These are phyloP conservation scores for Glebionis coronaria DNA, from an alignment of 129 eudicot genomes.

Conservation along the genomic window DNA sequence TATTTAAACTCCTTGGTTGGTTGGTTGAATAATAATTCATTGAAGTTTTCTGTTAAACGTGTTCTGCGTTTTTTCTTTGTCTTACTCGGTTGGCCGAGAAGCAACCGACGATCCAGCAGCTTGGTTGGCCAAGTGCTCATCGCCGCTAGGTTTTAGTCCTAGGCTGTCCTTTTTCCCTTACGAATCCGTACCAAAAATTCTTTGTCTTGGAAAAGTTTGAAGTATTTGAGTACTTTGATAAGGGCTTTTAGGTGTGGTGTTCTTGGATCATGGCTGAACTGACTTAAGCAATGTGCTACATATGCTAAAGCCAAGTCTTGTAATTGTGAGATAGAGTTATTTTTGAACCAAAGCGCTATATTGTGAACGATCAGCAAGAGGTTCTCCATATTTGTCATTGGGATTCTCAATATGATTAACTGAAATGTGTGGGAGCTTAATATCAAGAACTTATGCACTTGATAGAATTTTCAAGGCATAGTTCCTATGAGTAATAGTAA, in stretches of 20 bases:
- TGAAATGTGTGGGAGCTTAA: background rate
- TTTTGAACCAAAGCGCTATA: background rate
- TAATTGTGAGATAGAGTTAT: background rate
- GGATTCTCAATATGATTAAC: background rate
- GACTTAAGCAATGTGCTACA: background rate
- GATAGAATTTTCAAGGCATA: background rate
- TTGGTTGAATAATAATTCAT: too few relatives aligned
- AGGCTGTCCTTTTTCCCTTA: too few relatives aligned
- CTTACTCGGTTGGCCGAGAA: too few relatives aligned
- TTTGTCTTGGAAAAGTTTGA: too few relatives aligned
- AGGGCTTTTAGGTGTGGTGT: background rate
- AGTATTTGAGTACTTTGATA: too few relatives aligned
- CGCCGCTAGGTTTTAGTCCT: too few relatives aligned
- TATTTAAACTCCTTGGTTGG: too few relatives aligned
- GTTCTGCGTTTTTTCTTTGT: too few relatives aligned
- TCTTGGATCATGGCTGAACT: background rate
- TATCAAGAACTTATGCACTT: background rate
- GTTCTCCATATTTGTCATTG: background rate
- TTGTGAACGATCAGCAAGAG: background rate
- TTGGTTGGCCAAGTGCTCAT: too few relatives aligned
- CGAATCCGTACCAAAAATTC: too few relatives aligned
- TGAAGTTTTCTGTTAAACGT: too few relatives aligned
- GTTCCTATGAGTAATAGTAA: background rate
- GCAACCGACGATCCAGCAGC: too few relatives aligned
- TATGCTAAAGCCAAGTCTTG: background rate